Evolutionary conservation across 1,284 basidiomycete species (phyloP).

Genomic region (Ceratobasidium sp.): DNA sequence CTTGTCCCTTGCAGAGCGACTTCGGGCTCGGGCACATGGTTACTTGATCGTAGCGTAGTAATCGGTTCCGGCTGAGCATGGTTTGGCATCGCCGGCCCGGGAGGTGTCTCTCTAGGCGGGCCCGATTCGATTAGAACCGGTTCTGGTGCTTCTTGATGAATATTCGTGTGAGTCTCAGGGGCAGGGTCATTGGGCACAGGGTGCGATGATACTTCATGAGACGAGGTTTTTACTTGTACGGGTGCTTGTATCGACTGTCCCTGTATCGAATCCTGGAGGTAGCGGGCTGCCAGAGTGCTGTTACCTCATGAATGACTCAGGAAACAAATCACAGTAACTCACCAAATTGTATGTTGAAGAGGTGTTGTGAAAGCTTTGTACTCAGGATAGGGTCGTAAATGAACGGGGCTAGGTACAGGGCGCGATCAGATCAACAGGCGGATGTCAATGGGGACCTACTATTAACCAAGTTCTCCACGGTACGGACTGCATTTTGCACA

Average conservation of each 20-base stretch:
- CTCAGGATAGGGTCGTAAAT: not conserved
- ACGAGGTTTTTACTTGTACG: too few relatives aligned
- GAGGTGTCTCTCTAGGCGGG: too few relatives aligned
- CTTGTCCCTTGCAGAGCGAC: too few relatives aligned
- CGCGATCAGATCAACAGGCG: too few relatives aligned
- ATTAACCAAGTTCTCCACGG: not conserved
- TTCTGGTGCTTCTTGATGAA: not conserved
- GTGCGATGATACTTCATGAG: too few relatives aligned
- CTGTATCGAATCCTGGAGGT: not conserved
- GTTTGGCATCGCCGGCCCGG: too few relatives aligned
- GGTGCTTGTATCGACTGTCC: not conserved
- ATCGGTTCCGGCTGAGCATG: too few relatives aligned
- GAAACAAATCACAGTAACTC: not conserved
- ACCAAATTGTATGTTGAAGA: conserved; percentile 5
- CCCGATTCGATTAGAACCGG: too few relatives aligned
- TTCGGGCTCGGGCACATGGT: too few relatives aligned
- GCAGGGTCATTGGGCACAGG: too few relatives aligned
- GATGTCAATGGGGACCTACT: not conserved
- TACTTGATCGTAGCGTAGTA: too few relatives aligned
- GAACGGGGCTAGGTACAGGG: not conserved
- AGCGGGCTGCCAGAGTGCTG: not conserved
- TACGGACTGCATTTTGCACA: not conserved
- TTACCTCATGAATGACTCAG: not conserved
- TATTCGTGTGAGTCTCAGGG: too few relatives aligned
- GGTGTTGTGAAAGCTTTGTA: not conserved